Evolutionary conservation across 257 asterid genomes (phyloP), one percentile per base, ranked within the genome.

Genomic region (Jacaranda copaia): DNA sequence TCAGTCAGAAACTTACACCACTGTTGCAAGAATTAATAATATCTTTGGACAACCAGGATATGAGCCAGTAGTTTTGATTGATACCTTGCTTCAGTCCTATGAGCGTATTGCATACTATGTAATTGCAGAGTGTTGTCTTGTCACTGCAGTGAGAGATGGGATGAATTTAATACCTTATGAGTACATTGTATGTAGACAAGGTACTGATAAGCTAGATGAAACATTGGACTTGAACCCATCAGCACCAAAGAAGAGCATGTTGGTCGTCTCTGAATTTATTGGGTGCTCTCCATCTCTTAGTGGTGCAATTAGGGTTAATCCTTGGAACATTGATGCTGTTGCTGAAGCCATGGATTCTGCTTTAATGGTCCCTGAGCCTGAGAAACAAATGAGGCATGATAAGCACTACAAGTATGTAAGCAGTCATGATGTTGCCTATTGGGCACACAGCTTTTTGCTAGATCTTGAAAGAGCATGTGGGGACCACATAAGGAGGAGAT

Each of bases 101-200:
- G 97, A 90, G 76, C 89, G 97, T 3, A 89, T 90, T 14, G 86
- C 97, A 9, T 92, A 88, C 77, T 92, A 92, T 69, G 93, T 87
- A 32, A 76, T 85, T 57, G 85, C 97, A 0, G 97, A 90, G 83
- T 92, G 97, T 81, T 92, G 97, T 75, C 93, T 92, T 4, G 97
- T 92, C 36, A 92, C 97, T 57, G 97, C 97, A 10, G 97, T 92
- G 40, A 82, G 97, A 79, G 97, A 92, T 39, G 97, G 97, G 72
- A 92, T 92, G 97, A 92, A 92, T 77, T 85, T 92, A 55, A 92
- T 92, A 78, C 97, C 97, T 5, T 92, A 92, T 32, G 97, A 92
- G 79, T 92, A 92, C 81, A 74, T 92, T 48, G 88, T 92, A 18
- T 89, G 97, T 48, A 81, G 97, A 61, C 93, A 90, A 83, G 97